Evolutionary conservation across 164 flowering plant species (phyloP).

Genomic region (Aristolochia fimbriata): DNA sequence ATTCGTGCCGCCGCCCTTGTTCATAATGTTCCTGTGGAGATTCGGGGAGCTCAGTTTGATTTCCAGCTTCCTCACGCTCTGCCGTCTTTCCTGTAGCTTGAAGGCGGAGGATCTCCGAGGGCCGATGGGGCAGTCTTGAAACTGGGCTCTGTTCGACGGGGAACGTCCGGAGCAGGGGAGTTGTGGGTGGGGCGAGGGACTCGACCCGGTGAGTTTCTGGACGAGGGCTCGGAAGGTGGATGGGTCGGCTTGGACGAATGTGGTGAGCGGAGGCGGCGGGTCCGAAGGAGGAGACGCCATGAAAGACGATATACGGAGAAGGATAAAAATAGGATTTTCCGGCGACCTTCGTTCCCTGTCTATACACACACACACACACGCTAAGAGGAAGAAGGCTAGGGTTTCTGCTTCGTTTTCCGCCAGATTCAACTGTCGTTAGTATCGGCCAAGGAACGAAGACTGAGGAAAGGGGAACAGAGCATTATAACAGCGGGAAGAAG

Average conservation of each 20-base stretch:
- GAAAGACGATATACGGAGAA: no score
- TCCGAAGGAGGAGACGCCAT: slow-evolving; percentile 1
- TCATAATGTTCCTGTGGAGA: slow-evolving; percentile 5
- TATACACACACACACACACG: no score
- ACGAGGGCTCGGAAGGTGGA: slow-evolving; percentile 36
- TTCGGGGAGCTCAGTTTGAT: slow-evolving; percentile 25
- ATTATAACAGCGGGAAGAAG: no score
- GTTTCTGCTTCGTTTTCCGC: no score
- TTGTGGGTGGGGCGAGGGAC: slow-evolving; percentile 20
- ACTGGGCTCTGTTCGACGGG: no score
- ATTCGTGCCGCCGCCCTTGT: not conserved
- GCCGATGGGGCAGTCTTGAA: slow-evolving; percentile 10
- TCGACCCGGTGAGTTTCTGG: slow-evolving; percentile 41
- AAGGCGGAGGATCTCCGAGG: slow-evolving; percentile 30
- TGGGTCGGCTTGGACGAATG: slow-evolving; percentile 48
- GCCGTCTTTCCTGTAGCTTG: slow-evolving; percentile 45
- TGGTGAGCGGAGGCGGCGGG: slow-evolving; percentile 16
- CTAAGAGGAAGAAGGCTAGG: no score
- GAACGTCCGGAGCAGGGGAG: slow-evolving; percentile 9
- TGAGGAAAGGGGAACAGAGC: no score
- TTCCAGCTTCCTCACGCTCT: slow-evolving; percentile 33
- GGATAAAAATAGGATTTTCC: no score
- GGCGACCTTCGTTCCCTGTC: no score
- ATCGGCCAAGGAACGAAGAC: no score
- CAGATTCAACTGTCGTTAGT: no score